Base-by-base conservation (phyloP, 257 asterid species). In the Fraxinus americana region DNA sequence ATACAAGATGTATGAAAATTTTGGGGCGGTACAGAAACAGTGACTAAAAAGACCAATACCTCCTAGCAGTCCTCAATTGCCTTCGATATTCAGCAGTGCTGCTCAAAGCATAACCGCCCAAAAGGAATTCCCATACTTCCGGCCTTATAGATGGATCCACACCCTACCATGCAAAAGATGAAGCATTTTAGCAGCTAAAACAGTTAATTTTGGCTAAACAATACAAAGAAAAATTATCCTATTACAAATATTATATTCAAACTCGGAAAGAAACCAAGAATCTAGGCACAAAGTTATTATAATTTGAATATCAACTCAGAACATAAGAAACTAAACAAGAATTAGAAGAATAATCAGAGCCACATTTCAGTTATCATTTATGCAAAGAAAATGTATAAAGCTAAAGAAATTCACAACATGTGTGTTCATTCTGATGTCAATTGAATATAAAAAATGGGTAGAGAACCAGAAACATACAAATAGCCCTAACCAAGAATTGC, bases 41-140 rank as follows among this genome's bases (percentile, higher is more conserved):
- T 23, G 73, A 52, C 72, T 79, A 75, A 57, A 68, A 73, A 36
- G 78, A 70, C n/a, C 32, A 77, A 78, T 85, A 95, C 99, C 99
- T 93, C 85, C 99, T 85, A 74, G 98, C 97, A 61, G 88, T 82
- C 77, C 99, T 90, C 85, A 95, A 82, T 80, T 90, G 96, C 84
- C 73, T 83, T 76, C 99, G 88, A 75, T 93, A 80, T 67, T 93
- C 98, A 69, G 93, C 83, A 23, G 99, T 89, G 86, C 97, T 95
- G 89, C 94, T 88, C 87, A 95, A 83, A 72, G 96, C 84, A 78
- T 95, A 95, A 82, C 99, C 90, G 70, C 98, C 98, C 88, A 95
- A 87, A 82, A 95, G 98, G 87, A 95, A 95, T 87, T 95, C 98
- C 99, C 98, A 95, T 71, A 95, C 99, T 87, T 93, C 96, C 76